These are phyloP conservation scores for Phaseolus coccineus DNA, from an alignment of 331 rosid genomes.

Conservation along the genomic window DNA sequence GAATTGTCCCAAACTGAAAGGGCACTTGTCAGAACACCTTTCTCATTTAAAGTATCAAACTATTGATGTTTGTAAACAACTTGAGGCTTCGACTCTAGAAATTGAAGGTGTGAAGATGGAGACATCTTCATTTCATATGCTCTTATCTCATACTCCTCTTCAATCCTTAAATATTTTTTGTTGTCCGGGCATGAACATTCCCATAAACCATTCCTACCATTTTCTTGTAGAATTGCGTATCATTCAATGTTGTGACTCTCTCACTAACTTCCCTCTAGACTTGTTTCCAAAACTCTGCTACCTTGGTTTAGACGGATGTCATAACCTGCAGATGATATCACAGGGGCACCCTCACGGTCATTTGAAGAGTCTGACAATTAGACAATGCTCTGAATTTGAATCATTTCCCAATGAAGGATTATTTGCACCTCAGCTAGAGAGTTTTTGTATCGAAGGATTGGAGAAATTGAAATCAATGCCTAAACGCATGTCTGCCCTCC, in stretches of 20 bases:
- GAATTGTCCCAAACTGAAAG: not conserved
- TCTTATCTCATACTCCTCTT: not conserved
- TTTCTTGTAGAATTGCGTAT: not conserved
- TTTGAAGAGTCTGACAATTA: too few relatives aligned
- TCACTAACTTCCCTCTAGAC: not conserved
- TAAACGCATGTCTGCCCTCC: too few relatives aligned
- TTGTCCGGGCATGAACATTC: not conserved
- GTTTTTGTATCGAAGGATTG: too few relatives aligned
- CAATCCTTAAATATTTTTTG: not conserved
- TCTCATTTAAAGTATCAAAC: rapidly evolving
- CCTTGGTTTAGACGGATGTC: too few relatives aligned
- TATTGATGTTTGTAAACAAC: not conserved
- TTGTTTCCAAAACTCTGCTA: too few relatives aligned
- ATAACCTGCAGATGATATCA: too few relatives aligned
- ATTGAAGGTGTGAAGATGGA: not conserved
- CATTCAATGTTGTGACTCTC: not conserved
- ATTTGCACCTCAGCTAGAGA: too few relatives aligned
- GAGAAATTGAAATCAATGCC: too few relatives aligned
- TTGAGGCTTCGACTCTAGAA: not conserved
- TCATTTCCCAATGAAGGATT: too few relatives aligned
- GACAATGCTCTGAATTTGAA: too few relatives aligned
- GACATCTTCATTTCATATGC: too few relatives aligned
- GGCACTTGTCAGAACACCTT: not conserved
- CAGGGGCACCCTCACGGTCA: too few relatives aligned
- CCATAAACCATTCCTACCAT: not conserved